Evolutionary conservation across 129 eudicot genomes (phyloP).

Genomic region (Centrapalus pauciflorus): DNA sequence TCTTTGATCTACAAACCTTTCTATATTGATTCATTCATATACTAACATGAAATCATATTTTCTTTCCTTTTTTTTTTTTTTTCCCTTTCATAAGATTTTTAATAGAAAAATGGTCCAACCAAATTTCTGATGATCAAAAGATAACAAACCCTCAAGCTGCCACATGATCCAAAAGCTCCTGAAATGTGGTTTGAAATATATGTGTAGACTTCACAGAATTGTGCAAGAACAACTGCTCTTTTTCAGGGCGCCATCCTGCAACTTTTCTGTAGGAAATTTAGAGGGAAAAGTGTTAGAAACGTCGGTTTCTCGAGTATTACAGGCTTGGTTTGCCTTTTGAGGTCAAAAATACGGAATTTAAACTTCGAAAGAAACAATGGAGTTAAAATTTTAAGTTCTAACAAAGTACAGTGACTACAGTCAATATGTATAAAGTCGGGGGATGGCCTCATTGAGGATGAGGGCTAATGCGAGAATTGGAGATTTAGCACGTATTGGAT

Average conservation of each 20-base stretch:
- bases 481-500: no score
- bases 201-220: slow-evolving; percentile 39
- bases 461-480: neutral
- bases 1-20: slow-evolving; percentile 28
- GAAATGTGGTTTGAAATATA: neutral
- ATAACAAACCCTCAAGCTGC: slow-evolving; percentile 8
- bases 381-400: neutral
- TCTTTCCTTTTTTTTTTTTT: neutral
- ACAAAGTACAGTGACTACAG: neutral
- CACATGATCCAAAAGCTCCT: neutral
- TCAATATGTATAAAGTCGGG: neutral
- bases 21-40: slow-evolving; percentile 23
- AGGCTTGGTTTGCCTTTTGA: neutral
- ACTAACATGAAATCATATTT: slow-evolving; percentile 10
- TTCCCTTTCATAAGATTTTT: neutral
- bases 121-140: neutral
- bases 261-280: slow-evolving; percentile 36
- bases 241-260: slow-evolving; percentile 41
- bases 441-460: no score
- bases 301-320: slow-evolving; percentile 6
- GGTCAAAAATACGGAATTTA: neutral
- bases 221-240: slow-evolving; percentile 56
- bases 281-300: neutral
- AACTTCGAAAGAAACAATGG: neutral
- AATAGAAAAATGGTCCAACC: neutral